A percentile compares a stretch with the other conserved stretches of the same genome.
These are phyloP conservation scores for Trichophyton mentagrophytes DNA, from an alignment of 2,329 filamentous ascomycete species.

Conservation along the genomic window DNA sequence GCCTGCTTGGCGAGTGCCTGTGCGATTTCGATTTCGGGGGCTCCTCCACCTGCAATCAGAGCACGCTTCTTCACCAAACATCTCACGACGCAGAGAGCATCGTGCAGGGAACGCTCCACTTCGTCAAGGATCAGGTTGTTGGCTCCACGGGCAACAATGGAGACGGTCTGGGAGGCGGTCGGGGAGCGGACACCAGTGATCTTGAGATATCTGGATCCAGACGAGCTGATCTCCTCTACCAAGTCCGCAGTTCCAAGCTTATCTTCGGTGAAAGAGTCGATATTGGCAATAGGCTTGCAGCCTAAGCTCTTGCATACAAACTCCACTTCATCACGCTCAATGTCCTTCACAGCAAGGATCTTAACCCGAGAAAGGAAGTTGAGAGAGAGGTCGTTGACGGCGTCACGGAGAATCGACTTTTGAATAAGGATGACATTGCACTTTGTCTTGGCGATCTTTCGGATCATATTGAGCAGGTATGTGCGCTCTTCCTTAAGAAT, in stretches of 20 bases:
- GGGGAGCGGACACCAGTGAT: slow-evolving; percentile 78
- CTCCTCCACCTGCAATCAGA: slow-evolving; percentile 92
- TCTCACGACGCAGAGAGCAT: slow-evolving; percentile 92
- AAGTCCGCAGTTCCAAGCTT: slow-evolving; percentile 90
- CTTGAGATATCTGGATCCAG: slow-evolving; percentile 86
- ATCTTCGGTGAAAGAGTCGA: slow-evolving; percentile 97
- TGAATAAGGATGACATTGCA: slow-evolving; percentile 98
- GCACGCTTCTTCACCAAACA: slow-evolving; percentile 99
- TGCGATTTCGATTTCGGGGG: slow-evolving; percentile 91
- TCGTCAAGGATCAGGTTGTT: slow-evolving; percentile 92
- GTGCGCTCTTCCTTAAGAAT: slow-evolving; percentile 98
- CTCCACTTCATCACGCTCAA: slow-evolving; percentile 96
- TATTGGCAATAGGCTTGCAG: slow-evolving; percentile 96
- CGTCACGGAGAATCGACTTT: slow-evolving; percentile 94
- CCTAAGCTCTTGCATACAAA: slow-evolving; percentile 99
- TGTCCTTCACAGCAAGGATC: slow-evolving; percentile 92
- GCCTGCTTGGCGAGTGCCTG: slow-evolving; percentile 72
- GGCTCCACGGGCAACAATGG: slow-evolving; percentile 84
- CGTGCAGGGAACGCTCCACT: slow-evolving; percentile 90
- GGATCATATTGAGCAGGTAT: slow-evolving; percentile 96
- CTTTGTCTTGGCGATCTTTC: slow-evolving; percentile 99
- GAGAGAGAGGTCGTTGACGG: slow-evolving; percentile 91
- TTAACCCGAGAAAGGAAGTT: slow-evolving; percentile 97
- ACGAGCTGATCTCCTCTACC: slow-evolving; percentile 79
- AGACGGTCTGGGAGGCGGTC: slow-evolving; percentile 65